These are phyloP conservation scores for Cercospora brassicicola DNA, from an alignment of 2,329 filamentous ascomycete species.

Conservation along the genomic window DNA sequence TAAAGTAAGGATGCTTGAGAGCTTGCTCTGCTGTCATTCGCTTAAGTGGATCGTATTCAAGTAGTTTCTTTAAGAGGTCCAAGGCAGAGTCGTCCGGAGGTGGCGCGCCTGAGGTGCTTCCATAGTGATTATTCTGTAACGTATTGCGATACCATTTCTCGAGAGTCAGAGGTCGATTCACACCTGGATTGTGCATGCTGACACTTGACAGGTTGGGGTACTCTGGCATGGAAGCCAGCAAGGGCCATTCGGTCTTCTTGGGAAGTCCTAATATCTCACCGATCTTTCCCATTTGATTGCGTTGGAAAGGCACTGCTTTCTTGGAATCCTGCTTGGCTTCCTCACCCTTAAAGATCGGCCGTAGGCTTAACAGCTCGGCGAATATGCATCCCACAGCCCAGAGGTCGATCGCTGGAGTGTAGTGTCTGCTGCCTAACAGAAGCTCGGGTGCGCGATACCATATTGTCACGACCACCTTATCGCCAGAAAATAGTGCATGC, in stretches of 20 bases:
- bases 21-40: slow-evolving; percentile 84
- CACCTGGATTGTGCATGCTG: slow-evolving; percentile 49
- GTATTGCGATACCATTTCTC: slow-evolving; percentile 65
- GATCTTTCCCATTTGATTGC: slow-evolving; percentile 99
- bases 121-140: slow-evolving; percentile 51
- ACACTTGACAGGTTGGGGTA: slow-evolving; percentile 52
- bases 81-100: slow-evolving; percentile 66
- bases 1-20: slow-evolving; percentile 88
- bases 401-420: slow-evolving; percentile 93
- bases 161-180: slow-evolving; percentile 58
- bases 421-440: slow-evolving; percentile 88
- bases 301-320: slow-evolving; percentile 94
- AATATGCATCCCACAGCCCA: slow-evolving; percentile 99
- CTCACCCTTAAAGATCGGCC: slow-evolving; percentile 97
- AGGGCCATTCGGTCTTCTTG: slow-evolving; percentile 83
- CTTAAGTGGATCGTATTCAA: slow-evolving; percentile 91
- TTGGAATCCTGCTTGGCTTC: slow-evolving; percentile 99
- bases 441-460: slow-evolving; percentile 98
- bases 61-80: slow-evolving; percentile 73
- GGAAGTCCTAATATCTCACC: slow-evolving; percentile 94
- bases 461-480: slow-evolving; percentile 98
- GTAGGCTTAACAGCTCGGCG: slow-evolving; percentile 82
- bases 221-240: slow-evolving; percentile 82
- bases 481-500: slow-evolving; percentile 85
- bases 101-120: slow-evolving; percentile 34